Percentiles rank a stretch among this genome's conserved stretches.
Evolutionary conservation across 1,139 yeast genomes (phyloP).

Genomic region (Geotrichum restrictum): DNA sequence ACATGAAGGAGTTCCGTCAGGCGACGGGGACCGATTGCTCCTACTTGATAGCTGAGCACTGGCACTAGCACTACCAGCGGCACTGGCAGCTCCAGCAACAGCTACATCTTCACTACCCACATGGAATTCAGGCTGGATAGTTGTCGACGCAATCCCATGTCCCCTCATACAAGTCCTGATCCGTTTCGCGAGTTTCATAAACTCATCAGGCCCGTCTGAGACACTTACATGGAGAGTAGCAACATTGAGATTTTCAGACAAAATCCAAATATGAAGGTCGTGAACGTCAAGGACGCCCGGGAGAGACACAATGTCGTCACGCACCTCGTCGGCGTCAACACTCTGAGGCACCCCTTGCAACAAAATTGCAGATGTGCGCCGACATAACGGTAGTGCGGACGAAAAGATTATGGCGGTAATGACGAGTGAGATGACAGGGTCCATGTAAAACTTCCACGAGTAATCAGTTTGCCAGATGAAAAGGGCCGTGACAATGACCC

Average conservation of each 20-base stretch:
- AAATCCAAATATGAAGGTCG: conserved; percentile 95
- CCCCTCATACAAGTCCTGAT: conserved; percentile 77
- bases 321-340: conserved; percentile 70
- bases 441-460: conserved; percentile 81
- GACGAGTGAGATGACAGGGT: conserved; percentile 78
- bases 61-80: background rate
- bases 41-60: background rate
- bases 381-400: conserved; percentile 85
- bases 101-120: background rate
- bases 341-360: conserved; percentile 89
- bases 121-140: conserved; percentile 85
- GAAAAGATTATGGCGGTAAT: conserved; percentile 87
- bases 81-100: background rate
- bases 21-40: conserved; percentile 8
- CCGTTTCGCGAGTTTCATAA: conserved; percentile 65
- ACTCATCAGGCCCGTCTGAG: conserved; percentile 58
- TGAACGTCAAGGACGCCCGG: conserved; percentile 81
- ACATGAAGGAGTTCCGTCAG: conserved; percentile 16
- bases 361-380: conserved; percentile 79
- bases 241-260: conserved; percentile 80
- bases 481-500: conserved; percentile 84
- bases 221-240: conserved; percentile 88
- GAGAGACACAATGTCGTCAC: conserved; percentile 59
- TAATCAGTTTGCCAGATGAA: conserved; percentile 92
- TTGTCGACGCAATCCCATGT: conserved; percentile 87